Evolutionary conservation across 1,284 basidiomycete genomes (phyloP), one percentile per base, ranked within the genome.

Genomic region (Austroboletus novae-zelandiae): DNA sequence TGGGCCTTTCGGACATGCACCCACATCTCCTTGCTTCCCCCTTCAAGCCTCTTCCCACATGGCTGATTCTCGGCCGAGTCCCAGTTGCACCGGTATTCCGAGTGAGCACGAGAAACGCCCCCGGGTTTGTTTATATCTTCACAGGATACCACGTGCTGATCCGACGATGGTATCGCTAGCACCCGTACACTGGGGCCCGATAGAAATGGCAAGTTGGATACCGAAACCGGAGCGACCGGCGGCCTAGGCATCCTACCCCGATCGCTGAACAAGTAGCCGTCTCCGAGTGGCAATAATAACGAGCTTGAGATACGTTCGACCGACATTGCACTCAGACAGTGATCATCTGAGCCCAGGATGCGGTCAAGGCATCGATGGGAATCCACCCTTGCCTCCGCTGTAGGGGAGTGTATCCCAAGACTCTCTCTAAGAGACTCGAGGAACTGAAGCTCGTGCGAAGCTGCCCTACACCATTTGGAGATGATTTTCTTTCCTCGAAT

Each of bases 21-120:
- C 53, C 49, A 57, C 11, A 59, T 34, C 25, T 57, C 54, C 41
- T 40, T 57, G 41, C 34, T 48, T 18, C 53, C 45, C 23, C 57
- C 57, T 27, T 57, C 48, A 4, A 59, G 31, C 48, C 48, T 48
- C 11, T 43, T 15, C 15, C 48, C 45, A 27, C 35, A 57, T 6
- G 31, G 18, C 2, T 27, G 20, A 27, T 42, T 30, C n/a, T 25
- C 18, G n/a, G 35, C 25, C 11, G 41, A 23, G 18, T 49, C 45
- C 56, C 43, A 60, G 11, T 36, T n/a, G 14, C 54, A 57, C 23
- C 14, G 50, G 23, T 59, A 40, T 11, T 34, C 9, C 14, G 54
- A 25, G 18, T 23, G 20, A 9, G 40, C 36, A 34, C 29, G 32
- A 9, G 9, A 18, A 8, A 14, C 29, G 27, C 15, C 30, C 17